Percentiles rank a stretch among this genome's conserved stretches.
These are phyloP conservation scores for Curvularia spicifera DNA, from an alignment of 2,329 filamentous ascomycete genomes.

Conservation along the genomic window DNA sequence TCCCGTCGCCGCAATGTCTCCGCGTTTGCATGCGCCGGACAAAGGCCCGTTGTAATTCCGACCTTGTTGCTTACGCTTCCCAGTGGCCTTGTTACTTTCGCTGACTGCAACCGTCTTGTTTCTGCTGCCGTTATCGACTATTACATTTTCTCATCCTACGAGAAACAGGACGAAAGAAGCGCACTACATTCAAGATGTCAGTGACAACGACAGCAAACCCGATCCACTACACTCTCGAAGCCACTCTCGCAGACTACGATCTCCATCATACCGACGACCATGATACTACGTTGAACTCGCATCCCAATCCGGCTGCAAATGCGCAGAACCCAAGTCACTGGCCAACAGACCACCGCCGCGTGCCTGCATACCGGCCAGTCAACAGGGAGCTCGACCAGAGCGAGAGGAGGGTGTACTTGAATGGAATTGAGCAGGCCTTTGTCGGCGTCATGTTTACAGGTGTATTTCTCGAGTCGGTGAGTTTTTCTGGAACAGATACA, in stretches of 20 bases:
- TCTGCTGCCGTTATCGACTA: background rate
- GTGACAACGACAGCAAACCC: slow-evolving; percentile 54
- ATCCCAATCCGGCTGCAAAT: slow-evolving; percentile 36
- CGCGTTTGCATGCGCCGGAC: slow-evolving; percentile 11
- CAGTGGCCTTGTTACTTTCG: background rate
- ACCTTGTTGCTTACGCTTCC: background rate
- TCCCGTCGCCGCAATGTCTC: slow-evolving; percentile 10
- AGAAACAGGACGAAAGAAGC: background rate
- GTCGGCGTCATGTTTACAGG: slow-evolving; percentile 60
- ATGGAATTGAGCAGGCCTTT: slow-evolving; percentile 55
- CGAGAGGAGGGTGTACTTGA: slow-evolving; percentile 55
- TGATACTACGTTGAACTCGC: slow-evolving; percentile 36
- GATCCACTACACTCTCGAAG: slow-evolving; percentile 44
- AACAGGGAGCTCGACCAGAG: slow-evolving; percentile 53
- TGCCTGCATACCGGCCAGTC: slow-evolving; percentile 57
- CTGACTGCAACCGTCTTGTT: background rate
- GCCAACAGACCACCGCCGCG: slow-evolving; percentile 56
- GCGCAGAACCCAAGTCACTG: slow-evolving; percentile 45
- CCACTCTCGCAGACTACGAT: slow-evolving; percentile 56
- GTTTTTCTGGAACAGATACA: slow-evolving; percentile 20
- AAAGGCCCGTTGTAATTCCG: background rate
- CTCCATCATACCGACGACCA: slow-evolving; percentile 51
- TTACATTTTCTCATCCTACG: background rate
- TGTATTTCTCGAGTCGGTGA: slow-evolving; percentile 54
- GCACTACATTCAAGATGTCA: slow-evolving; percentile 46